Base-by-base conservation (phyloP, 352 stramenopile species). In the Phytopythium boreale region DNA sequence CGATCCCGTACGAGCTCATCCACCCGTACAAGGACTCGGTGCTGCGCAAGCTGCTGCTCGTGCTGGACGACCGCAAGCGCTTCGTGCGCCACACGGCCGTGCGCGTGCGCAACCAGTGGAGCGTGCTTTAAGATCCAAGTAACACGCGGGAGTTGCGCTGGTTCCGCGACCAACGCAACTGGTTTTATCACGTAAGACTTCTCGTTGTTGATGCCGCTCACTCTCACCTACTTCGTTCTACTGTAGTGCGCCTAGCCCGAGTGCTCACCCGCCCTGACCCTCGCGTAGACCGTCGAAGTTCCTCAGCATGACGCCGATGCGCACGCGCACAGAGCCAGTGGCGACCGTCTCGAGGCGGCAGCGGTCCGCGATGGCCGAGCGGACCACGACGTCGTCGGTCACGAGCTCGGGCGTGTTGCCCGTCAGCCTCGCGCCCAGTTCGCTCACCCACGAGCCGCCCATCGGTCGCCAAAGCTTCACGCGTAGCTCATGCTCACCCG, bases 71-170 rank as follows among this genome's bases (percentile, higher is more conserved):
- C 64, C 87, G 78, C 64, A 95, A 96, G 63, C 88, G 89, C 29
- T 84, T 94, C 46, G 89, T 97, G 59, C 89, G 90, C 31, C 87
- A 96, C 69, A 81, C 78, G 57, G 84, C 88, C 3, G 90, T 96
- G 58, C 84, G 87, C n/a, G 86, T 96, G 62, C 87, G 90, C 64
- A 97, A 97, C 77, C 74, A 90, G 68, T 97, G 90, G 90, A 93
- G 89, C 61, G 82, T 97, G 46, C 74, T 97, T 66, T 95, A 89
- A 59, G 34, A 4, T 9, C 20, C 7, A 26, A 59, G 41, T 49
- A 49, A 49, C 41, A 49, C 41, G 41, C n/a, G 41, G 10, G 19
- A 22, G 41, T 10, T 9, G 17, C 8, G 39, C 39, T 26, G 15
- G 43, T 12, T 49, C 43, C 20, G 20, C 20, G 20, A 20, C 20